Evolutionary conservation across 441 rosid species (phyloP).

Genomic region (Pelargonium hybrid): DNA sequence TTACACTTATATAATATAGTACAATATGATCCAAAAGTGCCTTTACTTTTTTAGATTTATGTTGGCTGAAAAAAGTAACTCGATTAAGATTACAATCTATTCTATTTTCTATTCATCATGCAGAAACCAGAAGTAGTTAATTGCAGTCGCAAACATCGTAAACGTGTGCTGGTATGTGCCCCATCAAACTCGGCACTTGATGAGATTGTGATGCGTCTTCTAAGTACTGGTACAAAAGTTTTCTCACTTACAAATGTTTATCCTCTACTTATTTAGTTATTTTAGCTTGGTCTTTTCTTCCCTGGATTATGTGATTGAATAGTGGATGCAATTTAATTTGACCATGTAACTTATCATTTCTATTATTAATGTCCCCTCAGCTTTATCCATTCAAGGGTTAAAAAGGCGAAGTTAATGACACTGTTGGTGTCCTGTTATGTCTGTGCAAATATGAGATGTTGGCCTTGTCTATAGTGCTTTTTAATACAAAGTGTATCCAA

Average conservation of each 20-base stretch:
- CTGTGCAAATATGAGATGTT: background rate
- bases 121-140: constrained; percentile 87
- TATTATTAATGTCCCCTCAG: background rate
- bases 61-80: background rate
- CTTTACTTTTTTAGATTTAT: background rate
- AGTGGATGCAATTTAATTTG: background rate
- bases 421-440: background rate
- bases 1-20: too few relatives aligned
- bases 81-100: background rate
- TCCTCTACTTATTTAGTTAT: background rate
- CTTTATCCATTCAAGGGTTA: background rate
- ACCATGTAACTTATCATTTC: background rate
- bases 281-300: constrained; percentile 12
- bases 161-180: constrained; percentile 85
- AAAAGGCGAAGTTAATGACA: background rate
- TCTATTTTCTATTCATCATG: constrained; percentile 14
- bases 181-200: constrained; percentile 99
- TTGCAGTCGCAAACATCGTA: constrained; percentile 56
- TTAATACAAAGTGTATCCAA: background rate
- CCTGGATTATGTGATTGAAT: background rate
- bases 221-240: constrained; percentile 49
- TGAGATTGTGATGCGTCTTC: constrained; percentile 82
- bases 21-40: constrained; percentile 2
- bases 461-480: background rate
- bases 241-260: constrained; percentile 7